phyloP scores from a whole-genome alignment of 345 rosid species.

The Arabidopsis arenosa region DNA sequence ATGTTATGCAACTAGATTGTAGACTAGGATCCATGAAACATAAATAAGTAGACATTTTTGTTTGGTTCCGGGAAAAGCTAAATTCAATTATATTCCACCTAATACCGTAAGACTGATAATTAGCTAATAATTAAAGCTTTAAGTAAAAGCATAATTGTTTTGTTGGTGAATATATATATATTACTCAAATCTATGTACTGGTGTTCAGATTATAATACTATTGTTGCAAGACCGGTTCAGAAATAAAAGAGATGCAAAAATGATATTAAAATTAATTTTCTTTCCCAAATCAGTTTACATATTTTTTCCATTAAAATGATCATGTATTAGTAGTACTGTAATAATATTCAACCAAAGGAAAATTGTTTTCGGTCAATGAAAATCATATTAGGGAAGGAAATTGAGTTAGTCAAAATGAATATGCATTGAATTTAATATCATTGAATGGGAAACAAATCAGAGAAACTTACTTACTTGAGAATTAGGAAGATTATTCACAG shows the following conservation, averaged over 20 bases:
- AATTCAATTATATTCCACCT: background rate
- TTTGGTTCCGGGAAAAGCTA: background rate
- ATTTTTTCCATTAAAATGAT: background rate
- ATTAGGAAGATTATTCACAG: background rate
- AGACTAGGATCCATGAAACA: background rate
- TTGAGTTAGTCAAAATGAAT: conserved; percentile 23
- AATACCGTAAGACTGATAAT: background rate
- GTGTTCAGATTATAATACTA: background rate
- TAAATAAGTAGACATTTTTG: background rate
- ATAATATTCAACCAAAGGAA: background rate
- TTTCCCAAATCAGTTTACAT: background rate
- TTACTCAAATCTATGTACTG: background rate
- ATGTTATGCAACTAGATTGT: conserved; percentile 13
- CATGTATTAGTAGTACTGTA: background rate
- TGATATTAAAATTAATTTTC: background rate
- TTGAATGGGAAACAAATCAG: background rate
- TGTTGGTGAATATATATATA: conserved; percentile 2
- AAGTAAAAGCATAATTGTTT: background rate
- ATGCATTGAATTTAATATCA: conserved; percentile 3
- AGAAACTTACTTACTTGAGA: conserved; percentile 1
- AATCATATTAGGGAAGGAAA: conserved; percentile 3
- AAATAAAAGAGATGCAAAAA: background rate
- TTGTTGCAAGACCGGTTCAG: background rate
- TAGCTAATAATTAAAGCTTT: conserved; percentile 8
- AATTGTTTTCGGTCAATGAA: conserved; percentile 8